Conservation (phyloP, 495 filamentous ascomycete genomes). For the Aspergillus sclerotioniger region DNA sequence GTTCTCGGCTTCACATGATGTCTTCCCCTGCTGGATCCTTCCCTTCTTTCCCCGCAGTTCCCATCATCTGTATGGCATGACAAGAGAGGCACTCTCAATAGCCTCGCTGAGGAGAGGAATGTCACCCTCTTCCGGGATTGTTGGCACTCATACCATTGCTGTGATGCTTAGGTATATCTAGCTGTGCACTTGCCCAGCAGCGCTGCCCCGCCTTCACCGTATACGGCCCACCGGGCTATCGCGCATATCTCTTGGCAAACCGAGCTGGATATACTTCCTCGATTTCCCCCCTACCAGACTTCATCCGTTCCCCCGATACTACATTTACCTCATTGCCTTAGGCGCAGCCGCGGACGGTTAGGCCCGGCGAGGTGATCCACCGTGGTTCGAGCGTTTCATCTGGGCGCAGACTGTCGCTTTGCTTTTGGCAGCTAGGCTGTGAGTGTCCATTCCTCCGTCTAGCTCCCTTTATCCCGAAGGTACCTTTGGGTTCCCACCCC, state of each 20-base stretch:
- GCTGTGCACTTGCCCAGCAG: background rate
- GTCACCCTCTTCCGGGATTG: background rate
- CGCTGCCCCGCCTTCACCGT: background rate
- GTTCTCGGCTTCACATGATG: conserved; percentile 1
- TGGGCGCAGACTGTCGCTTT: conserved; percentile 5
- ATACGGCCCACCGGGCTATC: background rate
- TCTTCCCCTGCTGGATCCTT: background rate
- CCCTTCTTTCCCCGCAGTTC: background rate
- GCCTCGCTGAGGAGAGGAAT: background rate
- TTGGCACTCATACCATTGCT: background rate
- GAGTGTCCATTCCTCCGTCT: conserved; percentile 27
- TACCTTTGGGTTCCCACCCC: conserved; percentile 11
- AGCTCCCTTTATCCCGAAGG: conserved; percentile 19
- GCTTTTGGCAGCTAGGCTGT: conserved; percentile 10
- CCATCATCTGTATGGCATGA: background rate
- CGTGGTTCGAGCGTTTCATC: conserved; percentile 6
- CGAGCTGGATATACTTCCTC: conserved; percentile 21
- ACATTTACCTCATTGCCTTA: conserved; percentile 11
- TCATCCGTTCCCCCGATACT: conserved; percentile 42
- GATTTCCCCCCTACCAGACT: conserved; percentile 16
- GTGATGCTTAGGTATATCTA: background rate
- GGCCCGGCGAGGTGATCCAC: conserved; percentile 17
- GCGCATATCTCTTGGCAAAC: conserved; percentile 17
- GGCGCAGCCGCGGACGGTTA: conserved; percentile 17
- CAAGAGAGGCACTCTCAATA: background rate